Conservation (phyloP, 2,329 filamentous ascomycete species). For the Immersiporthe knoxdaviesiana region DNA sequence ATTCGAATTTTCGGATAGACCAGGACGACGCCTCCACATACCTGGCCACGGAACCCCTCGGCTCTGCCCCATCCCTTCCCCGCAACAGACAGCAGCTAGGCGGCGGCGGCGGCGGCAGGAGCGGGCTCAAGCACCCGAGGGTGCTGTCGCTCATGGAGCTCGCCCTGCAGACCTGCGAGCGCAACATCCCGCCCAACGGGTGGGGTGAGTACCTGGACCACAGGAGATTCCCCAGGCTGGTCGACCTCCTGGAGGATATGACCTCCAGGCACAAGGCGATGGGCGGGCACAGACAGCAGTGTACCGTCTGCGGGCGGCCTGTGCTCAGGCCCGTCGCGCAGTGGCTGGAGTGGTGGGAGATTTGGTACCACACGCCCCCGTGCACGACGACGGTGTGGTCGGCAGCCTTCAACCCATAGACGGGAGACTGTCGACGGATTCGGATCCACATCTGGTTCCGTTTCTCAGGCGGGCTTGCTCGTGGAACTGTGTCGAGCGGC, state of each 20-base stretch:
- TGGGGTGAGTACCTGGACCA: conserved; percentile 49
- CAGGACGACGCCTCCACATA: conserved; percentile 8
- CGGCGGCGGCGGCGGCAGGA: background rate
- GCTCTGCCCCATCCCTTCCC: background rate
- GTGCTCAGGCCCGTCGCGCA: conserved; percentile 56
- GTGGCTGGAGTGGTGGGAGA: conserved; percentile 67
- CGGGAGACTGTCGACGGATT: conserved; percentile 37
- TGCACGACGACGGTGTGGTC: background rate
- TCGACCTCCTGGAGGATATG: conserved; percentile 45
- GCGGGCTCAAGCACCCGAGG: conserved; percentile 22
- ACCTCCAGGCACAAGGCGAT: conserved; percentile 44
- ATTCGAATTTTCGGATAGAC: conserved; percentile 34
- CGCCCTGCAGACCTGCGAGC: conserved; percentile 51
- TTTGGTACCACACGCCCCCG: conserved; percentile 31
- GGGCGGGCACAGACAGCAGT: conserved; percentile 50
- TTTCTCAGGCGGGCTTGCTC: conserved; percentile 55
- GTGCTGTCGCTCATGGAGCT: conserved; percentile 57
- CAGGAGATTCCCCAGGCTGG: conserved; percentile 44
- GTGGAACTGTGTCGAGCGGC: conserved; percentile 51
- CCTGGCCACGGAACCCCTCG: conserved; percentile 29
- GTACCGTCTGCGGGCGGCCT: conserved; percentile 54
- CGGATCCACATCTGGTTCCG: conserved; percentile 47
- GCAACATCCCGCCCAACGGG: conserved; percentile 46
- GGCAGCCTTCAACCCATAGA: background rate
- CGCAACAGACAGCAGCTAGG: background rate